Conservation (phyloP, 306 rosid species). For the Pueraria montana region DNA sequence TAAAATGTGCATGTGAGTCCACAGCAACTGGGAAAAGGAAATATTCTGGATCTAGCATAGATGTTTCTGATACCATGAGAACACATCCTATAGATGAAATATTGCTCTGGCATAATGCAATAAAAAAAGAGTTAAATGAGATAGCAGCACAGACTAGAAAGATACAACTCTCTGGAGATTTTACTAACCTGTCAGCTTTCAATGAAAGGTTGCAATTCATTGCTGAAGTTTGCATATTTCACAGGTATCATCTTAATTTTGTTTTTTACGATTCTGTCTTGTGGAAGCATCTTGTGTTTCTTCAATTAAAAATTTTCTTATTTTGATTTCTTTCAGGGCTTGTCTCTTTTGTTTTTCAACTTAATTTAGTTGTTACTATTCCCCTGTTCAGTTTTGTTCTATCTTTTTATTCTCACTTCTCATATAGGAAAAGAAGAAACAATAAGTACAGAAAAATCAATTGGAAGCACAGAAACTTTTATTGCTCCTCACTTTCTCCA, state of each 20-base stretch:
- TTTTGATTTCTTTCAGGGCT: conserved; percentile 26
- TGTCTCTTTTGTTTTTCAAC: conserved; percentile 32
- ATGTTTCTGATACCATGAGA: conserved; percentile 65
- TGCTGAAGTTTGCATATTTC: conserved; percentile 98
- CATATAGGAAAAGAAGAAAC: conserved; percentile 10
- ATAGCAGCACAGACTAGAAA: conserved; percentile 68
- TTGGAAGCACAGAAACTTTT: conserved; percentile 22
- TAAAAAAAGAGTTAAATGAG: conserved; percentile 84
- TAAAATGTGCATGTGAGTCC: conserved; percentile 73
- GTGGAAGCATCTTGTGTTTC: conserved; percentile 44
- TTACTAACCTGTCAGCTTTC: conserved; percentile 83
- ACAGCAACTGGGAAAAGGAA: conserved; percentile 81
- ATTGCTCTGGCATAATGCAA: conserved; percentile 97
- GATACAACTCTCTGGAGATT: conserved; percentile 71
- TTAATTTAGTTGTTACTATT: conserved; percentile 16
- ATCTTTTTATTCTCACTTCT: conserved; percentile 15
- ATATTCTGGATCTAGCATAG: conserved; percentile 65
- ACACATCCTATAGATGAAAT: conserved; percentile 94
- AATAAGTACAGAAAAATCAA: not conserved
- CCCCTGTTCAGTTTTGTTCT: conserved; percentile 15
- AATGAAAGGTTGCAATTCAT: conserved; percentile 92
- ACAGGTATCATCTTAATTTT: conserved; percentile 70
- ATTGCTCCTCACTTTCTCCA: conserved; percentile 23
- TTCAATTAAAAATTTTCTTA: conserved; percentile 25
- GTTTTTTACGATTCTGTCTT: conserved; percentile 34